These are phyloP conservation scores for Metarhizium sp. DNA, from an alignment of 2,329 filamentous ascomycete species.

Conservation along the genomic window DNA sequence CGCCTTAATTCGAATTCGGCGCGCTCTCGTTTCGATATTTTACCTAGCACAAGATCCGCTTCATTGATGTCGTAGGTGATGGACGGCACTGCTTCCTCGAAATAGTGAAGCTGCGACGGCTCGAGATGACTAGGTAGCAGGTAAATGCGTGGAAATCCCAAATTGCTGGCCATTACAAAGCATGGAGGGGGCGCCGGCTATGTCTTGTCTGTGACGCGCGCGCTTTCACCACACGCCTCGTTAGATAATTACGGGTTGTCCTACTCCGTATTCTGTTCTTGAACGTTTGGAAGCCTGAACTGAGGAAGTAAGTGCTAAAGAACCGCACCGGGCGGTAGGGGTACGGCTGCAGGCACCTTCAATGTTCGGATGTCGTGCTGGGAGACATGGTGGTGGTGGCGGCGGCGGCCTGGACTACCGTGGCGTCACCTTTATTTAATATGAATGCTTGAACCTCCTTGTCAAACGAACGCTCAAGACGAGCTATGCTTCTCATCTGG, in stretches of 20 bases:
- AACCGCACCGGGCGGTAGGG: not conserved
- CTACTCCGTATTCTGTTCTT: not conserved
- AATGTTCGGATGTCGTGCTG: not conserved
- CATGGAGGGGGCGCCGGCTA: not conserved
- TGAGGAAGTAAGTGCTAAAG: not conserved
- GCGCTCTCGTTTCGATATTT: slow-evolving; percentile 57
- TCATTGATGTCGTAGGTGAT: slow-evolving; percentile 65
- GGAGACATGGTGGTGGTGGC: too few relatives aligned
- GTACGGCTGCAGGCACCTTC: not conserved
- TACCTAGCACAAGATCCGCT: slow-evolving; percentile 66
- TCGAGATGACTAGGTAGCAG: slow-evolving; percentile 63
- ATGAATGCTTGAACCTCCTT: too few relatives aligned
- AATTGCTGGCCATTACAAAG: slow-evolving; percentile 13
- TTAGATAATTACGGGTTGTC: not conserved
- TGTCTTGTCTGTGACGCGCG: not conserved
- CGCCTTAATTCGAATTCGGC: slow-evolving; percentile 70
- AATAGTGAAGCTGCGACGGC: slow-evolving; percentile 48
- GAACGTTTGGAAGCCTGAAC: too few relatives aligned
- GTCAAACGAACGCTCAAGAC: too few relatives aligned
- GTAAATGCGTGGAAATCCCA: slow-evolving; percentile 54
- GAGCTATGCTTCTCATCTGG: too few relatives aligned
- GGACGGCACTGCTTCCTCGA: slow-evolving; percentile 55
- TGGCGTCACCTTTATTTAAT: too few relatives aligned
- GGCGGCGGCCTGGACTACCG: too few relatives aligned
- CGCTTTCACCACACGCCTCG: not conserved